A percentile compares a stretch with the other conserved stretches of the same genome.
Evolutionary conservation across 1,284 basidiomycete genomes (phyloP).

Genomic region (Volvariella volvacea): DNA sequence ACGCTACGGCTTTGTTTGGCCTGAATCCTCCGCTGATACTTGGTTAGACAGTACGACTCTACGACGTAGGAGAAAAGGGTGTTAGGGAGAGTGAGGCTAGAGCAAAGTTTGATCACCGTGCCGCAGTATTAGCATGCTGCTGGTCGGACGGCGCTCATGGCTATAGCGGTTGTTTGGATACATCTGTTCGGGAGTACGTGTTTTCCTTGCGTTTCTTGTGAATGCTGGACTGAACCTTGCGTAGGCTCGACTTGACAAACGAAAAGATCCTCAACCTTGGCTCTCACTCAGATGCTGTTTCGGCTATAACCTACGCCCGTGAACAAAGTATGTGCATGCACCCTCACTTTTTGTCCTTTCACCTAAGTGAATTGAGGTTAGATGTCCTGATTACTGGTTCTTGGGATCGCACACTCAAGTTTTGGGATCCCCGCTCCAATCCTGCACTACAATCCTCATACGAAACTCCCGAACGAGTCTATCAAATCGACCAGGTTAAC

Average conservation of each 20-base stretch:
- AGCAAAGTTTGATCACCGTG: conserved; percentile 73
- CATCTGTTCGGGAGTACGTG: conserved; percentile 63
- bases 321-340: conserved; percentile 39
- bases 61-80: conserved; percentile 46
- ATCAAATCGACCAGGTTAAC: conserved; percentile 71
- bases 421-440: conserved; percentile 76
- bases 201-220: neutral
- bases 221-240: neutral
- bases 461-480: conserved; percentile 76
- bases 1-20: conserved; percentile 10
- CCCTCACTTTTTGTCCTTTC: conserved; percentile 1
- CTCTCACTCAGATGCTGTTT: conserved; percentile 60
- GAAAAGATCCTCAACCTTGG: conserved; percentile 62
- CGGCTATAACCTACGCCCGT: conserved; percentile 51
- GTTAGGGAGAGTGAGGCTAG: conserved; percentile 51
- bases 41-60: conserved; percentile 64
- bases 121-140: conserved; percentile 62
- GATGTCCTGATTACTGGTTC: conserved; percentile 78
- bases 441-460: conserved; percentile 58
- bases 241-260: conserved; percentile 54
- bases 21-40: neutral
- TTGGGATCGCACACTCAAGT: conserved; percentile 85
- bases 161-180: conserved; percentile 73
- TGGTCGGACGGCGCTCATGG: conserved; percentile 59
- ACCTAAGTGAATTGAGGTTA: conserved; percentile 22